Conservation (phyloP, 306 rosid species). For the Cajanus cajan region DNA sequence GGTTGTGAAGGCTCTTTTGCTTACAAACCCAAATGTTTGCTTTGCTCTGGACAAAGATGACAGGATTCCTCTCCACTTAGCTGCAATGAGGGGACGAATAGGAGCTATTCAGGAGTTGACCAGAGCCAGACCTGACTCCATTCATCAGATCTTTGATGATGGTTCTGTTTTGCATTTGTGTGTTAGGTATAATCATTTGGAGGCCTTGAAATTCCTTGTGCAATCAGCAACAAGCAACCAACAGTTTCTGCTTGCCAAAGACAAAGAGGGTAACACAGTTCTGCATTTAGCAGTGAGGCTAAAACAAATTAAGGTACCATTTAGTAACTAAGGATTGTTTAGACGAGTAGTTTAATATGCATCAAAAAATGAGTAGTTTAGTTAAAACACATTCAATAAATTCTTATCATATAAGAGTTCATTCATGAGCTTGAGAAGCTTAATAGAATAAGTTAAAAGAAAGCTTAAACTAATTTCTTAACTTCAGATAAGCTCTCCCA, state of each 20-base stretch:
- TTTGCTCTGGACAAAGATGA: constrained; percentile 19
- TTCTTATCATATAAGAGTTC: not conserved
- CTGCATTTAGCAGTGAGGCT: constrained; percentile 31
- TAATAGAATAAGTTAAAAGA: not conserved
- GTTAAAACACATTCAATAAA: not conserved
- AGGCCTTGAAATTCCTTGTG: constrained; percentile 22
- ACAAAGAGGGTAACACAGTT: constrained; percentile 25
- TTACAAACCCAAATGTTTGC: not conserved
- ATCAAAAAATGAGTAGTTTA: too few species aligned
- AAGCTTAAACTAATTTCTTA: not conserved
- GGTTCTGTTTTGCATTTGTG: constrained; percentile 15
- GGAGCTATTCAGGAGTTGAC: not conserved
- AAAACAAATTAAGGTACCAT: constrained; percentile 24
- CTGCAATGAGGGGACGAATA: not conserved
- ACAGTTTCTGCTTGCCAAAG: not conserved
- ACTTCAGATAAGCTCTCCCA: not conserved
- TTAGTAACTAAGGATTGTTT: not conserved
- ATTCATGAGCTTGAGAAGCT: not conserved
- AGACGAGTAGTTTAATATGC: too few species aligned
- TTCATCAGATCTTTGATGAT: not conserved
- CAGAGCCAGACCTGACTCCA: not conserved
- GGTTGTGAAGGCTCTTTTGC: constrained; percentile 16
- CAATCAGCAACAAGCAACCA: not conserved
- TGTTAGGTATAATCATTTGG: constrained; percentile 16
- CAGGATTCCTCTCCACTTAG: constrained; percentile 21